A percentile compares a stretch with the other conserved stretches of the same genome.
phyloP scores from a whole-genome alignment of 495 filamentous ascomycete genomes.

The Penicillium diatomitis region DNA sequence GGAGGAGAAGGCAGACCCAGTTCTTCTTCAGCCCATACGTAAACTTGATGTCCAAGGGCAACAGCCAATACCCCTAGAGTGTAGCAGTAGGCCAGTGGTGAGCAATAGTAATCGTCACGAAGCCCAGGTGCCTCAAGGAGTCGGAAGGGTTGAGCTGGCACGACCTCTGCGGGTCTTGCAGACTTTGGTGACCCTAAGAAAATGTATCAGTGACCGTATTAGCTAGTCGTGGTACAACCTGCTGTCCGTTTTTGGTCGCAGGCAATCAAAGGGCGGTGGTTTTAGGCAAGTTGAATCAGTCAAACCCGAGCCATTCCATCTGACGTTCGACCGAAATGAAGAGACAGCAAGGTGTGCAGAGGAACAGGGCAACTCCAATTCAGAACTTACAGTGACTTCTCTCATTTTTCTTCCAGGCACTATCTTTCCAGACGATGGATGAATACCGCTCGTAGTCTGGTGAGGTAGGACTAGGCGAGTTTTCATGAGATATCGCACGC shows the following conservation, averaged over 20 bases:
- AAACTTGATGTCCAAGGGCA: constrained; percentile 71
- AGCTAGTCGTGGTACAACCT: too few species aligned
- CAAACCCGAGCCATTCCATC: too few species aligned
- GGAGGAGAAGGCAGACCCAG: constrained; percentile 43
- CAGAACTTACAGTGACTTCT: constrained; percentile 39
- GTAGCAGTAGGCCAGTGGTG: constrained; percentile 74
- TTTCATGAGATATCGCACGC: constrained; percentile 13
- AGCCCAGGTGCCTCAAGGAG: constrained; percentile 83
- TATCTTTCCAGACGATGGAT: constrained; percentile 47
- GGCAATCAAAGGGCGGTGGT: too few species aligned
- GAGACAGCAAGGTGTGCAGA: not conserved
- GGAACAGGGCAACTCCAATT: not conserved
- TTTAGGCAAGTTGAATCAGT: too few species aligned
- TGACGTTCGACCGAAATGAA: not conserved
- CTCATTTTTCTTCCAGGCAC: constrained; percentile 47
- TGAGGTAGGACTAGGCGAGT: constrained; percentile 19
- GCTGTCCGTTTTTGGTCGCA: too few species aligned
- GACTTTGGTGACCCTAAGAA: constrained; percentile 15
- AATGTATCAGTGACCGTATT: not conserved
- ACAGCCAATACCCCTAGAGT: constrained; percentile 71
- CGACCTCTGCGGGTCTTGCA: constrained; percentile 13
- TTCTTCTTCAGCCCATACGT: constrained; percentile 74
- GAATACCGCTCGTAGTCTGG: constrained; percentile 24
- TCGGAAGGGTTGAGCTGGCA: constrained; percentile 71
- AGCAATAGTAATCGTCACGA: constrained; percentile 93